A percentile compares a stretch with the other conserved stretches of the same genome.
Evolutionary conservation across 2,329 filamentous ascomycete genomes (phyloP).

Genomic region (Fusarium torreyae): DNA sequence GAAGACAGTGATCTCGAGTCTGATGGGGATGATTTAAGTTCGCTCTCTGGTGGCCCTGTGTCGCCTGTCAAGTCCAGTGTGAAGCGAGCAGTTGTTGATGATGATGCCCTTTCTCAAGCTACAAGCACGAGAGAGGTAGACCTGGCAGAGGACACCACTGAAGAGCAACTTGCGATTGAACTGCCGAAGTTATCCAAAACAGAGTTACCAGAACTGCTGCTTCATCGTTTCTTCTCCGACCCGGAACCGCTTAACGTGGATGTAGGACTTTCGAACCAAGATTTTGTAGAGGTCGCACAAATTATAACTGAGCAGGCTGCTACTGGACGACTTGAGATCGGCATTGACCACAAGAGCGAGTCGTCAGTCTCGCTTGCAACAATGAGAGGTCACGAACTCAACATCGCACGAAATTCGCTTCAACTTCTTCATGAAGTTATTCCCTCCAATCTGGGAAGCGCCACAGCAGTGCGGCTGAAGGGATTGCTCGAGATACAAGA

Average conservation of each 20-base stretch:
- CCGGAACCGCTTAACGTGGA: conserved; percentile 68
- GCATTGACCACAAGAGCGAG: conserved; percentile 42
- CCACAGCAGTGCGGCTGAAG: conserved; percentile 59
- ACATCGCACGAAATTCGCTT: conserved; percentile 64
- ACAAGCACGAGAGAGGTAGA: conserved; percentile 67
- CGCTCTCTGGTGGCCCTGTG: conserved; percentile 64
- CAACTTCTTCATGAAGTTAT: conserved; percentile 63
- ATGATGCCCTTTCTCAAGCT: conserved; percentile 68
- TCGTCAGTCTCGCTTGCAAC: conserved; percentile 46
- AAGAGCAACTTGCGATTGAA: conserved; percentile 65
- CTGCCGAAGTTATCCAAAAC: conserved; percentile 64
- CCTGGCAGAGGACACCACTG: conserved; percentile 59
- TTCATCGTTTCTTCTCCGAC: conserved; percentile 71
- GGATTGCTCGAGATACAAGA: conserved; percentile 71
- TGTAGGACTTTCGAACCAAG: conserved; percentile 67
- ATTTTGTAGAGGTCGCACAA: conserved; percentile 77
- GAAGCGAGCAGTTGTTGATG: conserved; percentile 65
- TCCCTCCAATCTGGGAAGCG: conserved; percentile 61
- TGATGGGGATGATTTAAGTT: conserved; percentile 69
- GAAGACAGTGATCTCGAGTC: conserved; percentile 68
- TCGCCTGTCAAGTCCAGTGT: conserved; percentile 66
- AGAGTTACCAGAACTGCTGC: conserved; percentile 64
- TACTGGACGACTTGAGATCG: conserved; percentile 63
- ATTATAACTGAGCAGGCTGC: conserved; percentile 80
- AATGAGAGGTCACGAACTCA: conserved; percentile 60